A percentile compares a stretch with the other conserved stretches of the same genome.
These are phyloP conservation scores for Boletus pseudo-olivaceus DNA, from an alignment of 768 basidiomycete genomes.

Conservation along the genomic window DNA sequence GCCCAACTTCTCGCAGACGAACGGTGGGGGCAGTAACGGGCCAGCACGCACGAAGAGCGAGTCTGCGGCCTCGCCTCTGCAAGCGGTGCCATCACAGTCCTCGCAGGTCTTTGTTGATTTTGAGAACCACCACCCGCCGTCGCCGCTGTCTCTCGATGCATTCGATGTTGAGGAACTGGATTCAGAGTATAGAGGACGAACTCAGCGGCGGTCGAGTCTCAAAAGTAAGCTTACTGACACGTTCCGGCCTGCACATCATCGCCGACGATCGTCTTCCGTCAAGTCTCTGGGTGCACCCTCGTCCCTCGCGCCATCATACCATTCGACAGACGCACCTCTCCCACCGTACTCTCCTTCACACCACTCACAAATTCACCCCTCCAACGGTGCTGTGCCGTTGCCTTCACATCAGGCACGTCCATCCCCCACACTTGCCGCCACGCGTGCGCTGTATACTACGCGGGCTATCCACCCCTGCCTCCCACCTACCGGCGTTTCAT, in stretches of 20 bases:
- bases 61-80: constrained; percentile 34
- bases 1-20: constrained; percentile 23
- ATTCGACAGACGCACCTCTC: constrained; percentile 20
- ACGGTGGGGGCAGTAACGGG: too few relatives aligned
- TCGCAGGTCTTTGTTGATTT: constrained; percentile 28
- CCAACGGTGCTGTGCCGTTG: constrained; percentile 13
- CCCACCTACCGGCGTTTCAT: constrained; percentile 60
- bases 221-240: constrained; percentile 33
- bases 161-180: constrained; percentile 27
- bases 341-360: constrained; percentile 25
- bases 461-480: constrained; percentile 65
- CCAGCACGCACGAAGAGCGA: constrained; percentile 50
- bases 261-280: constrained; percentile 32
- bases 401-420: constrained; percentile 18
- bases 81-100: constrained; percentile 19
- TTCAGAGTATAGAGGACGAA: constrained; percentile 25
- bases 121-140: constrained; percentile 26
- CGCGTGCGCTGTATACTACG: constrained; percentile 60
- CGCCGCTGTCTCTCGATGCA: constrained; percentile 22
- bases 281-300: constrained; percentile 33
- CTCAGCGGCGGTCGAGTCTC: constrained; percentile 29
- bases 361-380: constrained; percentile 6
- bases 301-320: constrained; percentile 20
- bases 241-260: constrained; percentile 31
- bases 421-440: constrained; percentile 25